These are phyloP conservation scores for Bathelium albidoporum DNA, from an alignment of 495 filamentous ascomycete genomes.

Conservation along the genomic window DNA sequence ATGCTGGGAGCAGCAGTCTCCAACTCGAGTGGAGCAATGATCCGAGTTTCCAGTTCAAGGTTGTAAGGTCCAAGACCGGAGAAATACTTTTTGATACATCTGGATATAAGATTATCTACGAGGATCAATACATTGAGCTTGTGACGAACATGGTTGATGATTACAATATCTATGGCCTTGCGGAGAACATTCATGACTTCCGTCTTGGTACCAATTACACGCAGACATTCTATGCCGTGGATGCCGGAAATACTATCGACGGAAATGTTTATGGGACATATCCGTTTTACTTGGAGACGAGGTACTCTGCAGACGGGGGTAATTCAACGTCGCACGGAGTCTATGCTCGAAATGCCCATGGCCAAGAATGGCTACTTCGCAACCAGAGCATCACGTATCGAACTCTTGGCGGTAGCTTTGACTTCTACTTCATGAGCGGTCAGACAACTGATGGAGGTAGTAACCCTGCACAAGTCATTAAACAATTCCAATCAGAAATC, in stretches of 20 bases:
- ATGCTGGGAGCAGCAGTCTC: conserved; percentile 38
- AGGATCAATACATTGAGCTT: conserved; percentile 58
- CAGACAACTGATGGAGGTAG: too few species aligned
- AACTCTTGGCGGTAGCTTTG: conserved; percentile 52
- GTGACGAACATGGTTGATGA: conserved; percentile 43
- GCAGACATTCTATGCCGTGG: conserved; percentile 61
- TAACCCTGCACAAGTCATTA: conserved; percentile 45
- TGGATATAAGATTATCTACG: conserved; percentile 48
- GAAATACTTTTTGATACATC: conserved; percentile 49
- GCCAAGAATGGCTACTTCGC: conserved; percentile 60
- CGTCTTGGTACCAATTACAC: conserved; percentile 48
- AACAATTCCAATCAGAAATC: conserved; percentile 44
- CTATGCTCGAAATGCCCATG: conserved; percentile 57
- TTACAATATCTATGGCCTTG: conserved; percentile 56
- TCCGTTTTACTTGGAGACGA: conserved; percentile 54
- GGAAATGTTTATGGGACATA: conserved; percentile 51
- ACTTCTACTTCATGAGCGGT: conserved; percentile 53
- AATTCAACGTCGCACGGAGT: conserved; percentile 48
- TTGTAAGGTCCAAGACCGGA: conserved; percentile 44
- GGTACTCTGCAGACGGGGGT: conserved; percentile 48
- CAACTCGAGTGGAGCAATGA: conserved; percentile 49
- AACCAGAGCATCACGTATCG: conserved; percentile 66
- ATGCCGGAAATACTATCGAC: conserved; percentile 54
- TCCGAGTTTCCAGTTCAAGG: conserved; percentile 49
- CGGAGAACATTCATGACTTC: conserved; percentile 49